phyloP scores from a whole-genome alignment of 2,329 filamentous ascomycete species.

The Allantophomopsis lycopodina region DNA sequence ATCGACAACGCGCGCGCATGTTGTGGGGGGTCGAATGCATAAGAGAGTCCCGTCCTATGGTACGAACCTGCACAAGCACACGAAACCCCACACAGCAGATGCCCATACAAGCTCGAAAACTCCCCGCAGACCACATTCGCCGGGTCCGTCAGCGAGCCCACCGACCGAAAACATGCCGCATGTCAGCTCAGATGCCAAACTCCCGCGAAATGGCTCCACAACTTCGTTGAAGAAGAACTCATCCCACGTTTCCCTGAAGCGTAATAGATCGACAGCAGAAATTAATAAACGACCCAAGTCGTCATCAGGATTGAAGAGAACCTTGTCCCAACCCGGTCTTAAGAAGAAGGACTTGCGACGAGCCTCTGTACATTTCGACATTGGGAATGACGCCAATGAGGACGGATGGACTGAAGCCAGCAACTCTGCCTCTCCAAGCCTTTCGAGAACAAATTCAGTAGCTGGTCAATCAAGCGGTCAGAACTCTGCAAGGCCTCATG shows the following conservation, averaged over 20 bases:
- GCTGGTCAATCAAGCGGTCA: conserved; percentile 29
- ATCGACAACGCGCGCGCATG: conserved; percentile 1
- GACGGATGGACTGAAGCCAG: conserved; percentile 58
- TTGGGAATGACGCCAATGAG: conserved; percentile 26
- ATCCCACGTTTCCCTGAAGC: conserved; percentile 41
- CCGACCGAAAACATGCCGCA: conserved; percentile 14
- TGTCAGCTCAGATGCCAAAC: conserved; percentile 34
- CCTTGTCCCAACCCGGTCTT: conserved; percentile 30
- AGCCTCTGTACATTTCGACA: conserved; percentile 44
- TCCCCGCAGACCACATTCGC: conserved; percentile 2
- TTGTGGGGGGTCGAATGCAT: conserved; percentile 3
- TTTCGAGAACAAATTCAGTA: conserved; percentile 33
- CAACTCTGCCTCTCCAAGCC: conserved; percentile 45
- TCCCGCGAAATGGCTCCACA: conserved; percentile 29
- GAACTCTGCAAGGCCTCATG: conserved; percentile 26
- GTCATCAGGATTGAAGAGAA: conserved; percentile 34
- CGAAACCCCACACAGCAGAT: conserved; percentile 2
- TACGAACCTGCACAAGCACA: conserved; percentile 1
- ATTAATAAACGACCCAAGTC: conserved; percentile 34
- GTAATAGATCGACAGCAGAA: conserved; percentile 45
- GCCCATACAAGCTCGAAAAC: conserved; percentile 1
- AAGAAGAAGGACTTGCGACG: conserved; percentile 26
- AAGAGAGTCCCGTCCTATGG: conserved; percentile 3
- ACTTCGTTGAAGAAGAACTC: conserved; percentile 34
- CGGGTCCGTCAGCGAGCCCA: conserved; percentile 1